Evolutionary conservation across 202 grass and related monocot species (phyloP), one percentile per base, ranked within the genome.

Genomic region (Schoenoplectus triqueter): DNA sequence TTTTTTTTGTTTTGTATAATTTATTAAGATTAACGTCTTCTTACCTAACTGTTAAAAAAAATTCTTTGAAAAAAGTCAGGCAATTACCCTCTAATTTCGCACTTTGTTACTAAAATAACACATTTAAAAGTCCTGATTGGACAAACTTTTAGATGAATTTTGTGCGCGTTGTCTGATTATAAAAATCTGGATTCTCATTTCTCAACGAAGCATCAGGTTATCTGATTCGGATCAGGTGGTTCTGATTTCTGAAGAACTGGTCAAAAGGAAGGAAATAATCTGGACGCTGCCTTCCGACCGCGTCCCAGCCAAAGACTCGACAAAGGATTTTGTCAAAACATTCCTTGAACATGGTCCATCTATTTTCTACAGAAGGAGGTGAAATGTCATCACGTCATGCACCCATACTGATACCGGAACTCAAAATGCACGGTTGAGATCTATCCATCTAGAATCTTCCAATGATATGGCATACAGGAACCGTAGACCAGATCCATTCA

Each of bases 241-340:
- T 18, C 63, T 41, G 49, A 66, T 3, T 11, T 31, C 44, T 69
- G 1, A 67, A 61, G 70, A 20, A 57, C 64, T 65, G 48, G 61
- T 82, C 41, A 82, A 44, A 64, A 20, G 60, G 2, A 81, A 22
- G 21, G 3, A 57, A 57, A 11, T 15, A n/a, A 55, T 2, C 56
- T 31, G 31, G 14, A 69, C 80, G 48, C 46, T 69, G 13, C 41
- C 79, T 55, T 54, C 47, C 11, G 18, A 83, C 64, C 65, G 81
- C 81, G 81, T 83, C 81, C 3, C 64, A 83, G 10, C 9, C 61
- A 21, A 42, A 14, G 57, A 82, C 63, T 63, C 50, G 63, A 65
- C 61, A 48, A 17, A 0, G 41, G 17, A 7, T n/a, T 67, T 15
- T 82, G 17, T 13, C 17, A 67, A 50, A 31, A 67, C 64, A 66